A percentile compares a stretch with the other conserved stretches of the same genome.
phyloP scores from a whole-genome alignment of 208 protist species.

The Strigomonas galati region DNA sequence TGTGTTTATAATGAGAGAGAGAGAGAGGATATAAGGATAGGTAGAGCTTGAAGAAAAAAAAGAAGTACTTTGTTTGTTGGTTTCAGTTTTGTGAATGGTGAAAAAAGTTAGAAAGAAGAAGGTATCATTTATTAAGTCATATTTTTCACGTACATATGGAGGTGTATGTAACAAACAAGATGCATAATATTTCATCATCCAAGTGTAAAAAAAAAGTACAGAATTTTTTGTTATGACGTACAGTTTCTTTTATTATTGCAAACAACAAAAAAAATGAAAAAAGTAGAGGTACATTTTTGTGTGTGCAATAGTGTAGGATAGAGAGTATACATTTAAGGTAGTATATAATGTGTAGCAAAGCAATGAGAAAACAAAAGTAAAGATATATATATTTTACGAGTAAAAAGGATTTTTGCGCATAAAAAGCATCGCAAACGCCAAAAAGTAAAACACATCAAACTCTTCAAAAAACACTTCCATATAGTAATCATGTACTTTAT shows the following conservation, averaged over 20 bases:
- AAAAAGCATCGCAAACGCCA: conserved; percentile 53
- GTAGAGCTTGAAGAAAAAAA: neutral
- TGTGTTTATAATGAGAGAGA: conserved; percentile 11
- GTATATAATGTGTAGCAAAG: neutral
- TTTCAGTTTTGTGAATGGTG: neutral
- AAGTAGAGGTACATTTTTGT: conserved; percentile 5
- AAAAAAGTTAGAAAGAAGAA: conserved; percentile 13
- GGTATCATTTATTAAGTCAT: conserved; percentile 15
- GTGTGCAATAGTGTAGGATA: neutral
- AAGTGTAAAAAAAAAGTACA: neutral
- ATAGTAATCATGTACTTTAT: conserved; percentile 56
- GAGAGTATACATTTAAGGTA: neutral
- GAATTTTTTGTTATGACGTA: neutral
- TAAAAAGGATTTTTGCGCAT: conserved; percentile 27
- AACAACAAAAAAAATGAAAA: conserved; percentile 15
- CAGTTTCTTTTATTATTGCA: neutral
- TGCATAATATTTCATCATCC: neutral
- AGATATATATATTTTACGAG: neutral
- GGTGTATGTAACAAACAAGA: neutral
- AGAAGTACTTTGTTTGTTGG: neutral
- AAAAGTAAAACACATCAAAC: conserved; percentile 36
- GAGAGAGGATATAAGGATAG: conserved; percentile 4
- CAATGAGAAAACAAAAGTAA: conserved; percentile 1
- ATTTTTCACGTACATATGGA: neutral
- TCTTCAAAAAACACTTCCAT: conserved; percentile 45